Evolutionary conservation across 768 basidiomycete genomes (phyloP).

Genomic region (Leccinum rimulosum): DNA sequence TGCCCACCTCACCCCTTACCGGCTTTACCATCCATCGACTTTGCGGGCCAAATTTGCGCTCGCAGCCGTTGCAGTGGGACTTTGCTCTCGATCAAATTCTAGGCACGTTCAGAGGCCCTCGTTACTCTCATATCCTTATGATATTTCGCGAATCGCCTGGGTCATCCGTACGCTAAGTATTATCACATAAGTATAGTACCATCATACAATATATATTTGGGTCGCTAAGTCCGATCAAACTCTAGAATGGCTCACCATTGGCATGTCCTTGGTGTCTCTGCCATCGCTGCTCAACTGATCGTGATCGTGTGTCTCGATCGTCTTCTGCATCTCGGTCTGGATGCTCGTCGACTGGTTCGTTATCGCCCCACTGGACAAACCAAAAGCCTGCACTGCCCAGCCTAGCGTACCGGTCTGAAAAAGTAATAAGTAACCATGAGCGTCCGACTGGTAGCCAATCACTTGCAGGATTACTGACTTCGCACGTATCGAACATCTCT

Average conservation of each 20-base stretch:
- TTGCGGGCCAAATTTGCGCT: not conserved
- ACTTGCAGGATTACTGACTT: not conserved
- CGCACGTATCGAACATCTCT: not conserved
- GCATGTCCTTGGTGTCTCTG: not conserved
- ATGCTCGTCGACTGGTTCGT: not conserved
- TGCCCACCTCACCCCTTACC: not conserved
- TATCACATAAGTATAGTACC: not conserved
- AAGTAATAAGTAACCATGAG: not conserved
- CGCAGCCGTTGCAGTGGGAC: not conserved
- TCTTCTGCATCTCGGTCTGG: not conserved
- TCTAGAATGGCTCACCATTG: not conserved
- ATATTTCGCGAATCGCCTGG: too few relatives aligned
- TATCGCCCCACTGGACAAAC: not conserved
- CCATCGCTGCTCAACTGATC: not conserved
- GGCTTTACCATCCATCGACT: not conserved
- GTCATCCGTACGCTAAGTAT: too few relatives aligned
- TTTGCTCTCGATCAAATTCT: not conserved
- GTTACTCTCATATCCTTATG: too few relatives aligned
- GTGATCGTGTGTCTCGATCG: not conserved
- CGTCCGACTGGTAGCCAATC: not conserved
- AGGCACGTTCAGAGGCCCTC: too few relatives aligned
- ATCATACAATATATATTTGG: not conserved
- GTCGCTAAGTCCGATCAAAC: not conserved
- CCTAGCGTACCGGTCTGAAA: not conserved
- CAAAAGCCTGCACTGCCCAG: not conserved